Evolutionary conservation across 768 basidiomycete species (phyloP).

Genomic region (Strobilomyces confusus): DNA sequence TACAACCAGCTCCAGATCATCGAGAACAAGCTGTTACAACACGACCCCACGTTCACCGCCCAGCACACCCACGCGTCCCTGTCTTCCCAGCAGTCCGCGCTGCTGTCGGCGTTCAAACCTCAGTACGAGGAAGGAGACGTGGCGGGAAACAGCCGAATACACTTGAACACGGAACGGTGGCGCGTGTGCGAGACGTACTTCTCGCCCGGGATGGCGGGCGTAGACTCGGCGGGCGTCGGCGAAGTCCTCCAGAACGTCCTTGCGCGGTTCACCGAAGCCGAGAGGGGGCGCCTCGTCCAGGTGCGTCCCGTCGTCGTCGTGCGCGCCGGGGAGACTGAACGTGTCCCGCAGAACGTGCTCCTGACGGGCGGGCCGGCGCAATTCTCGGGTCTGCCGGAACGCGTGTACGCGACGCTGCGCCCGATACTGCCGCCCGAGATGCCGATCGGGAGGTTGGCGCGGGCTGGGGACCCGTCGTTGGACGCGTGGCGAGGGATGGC

Average conservation of each 20-base stretch:
- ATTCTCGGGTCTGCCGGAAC: slow-evolving; percentile 62
- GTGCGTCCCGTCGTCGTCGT: slow-evolving; percentile 38
- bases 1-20: slow-evolving; percentile 62
- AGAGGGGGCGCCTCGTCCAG: slow-evolving; percentile 71
- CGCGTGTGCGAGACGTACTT: slow-evolving; percentile 92
- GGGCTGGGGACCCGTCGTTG: slow-evolving; percentile 59
- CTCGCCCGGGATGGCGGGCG: slow-evolving; percentile 88
- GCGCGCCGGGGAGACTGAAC: neutral
- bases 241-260: slow-evolving; percentile 88
- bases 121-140: slow-evolving; percentile 72
- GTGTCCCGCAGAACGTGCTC: slow-evolving; percentile 68
- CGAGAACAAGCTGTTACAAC: slow-evolving; percentile 73
- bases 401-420: slow-evolving; percentile 70
- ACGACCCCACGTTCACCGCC: slow-evolving; percentile 82
- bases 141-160: slow-evolving; percentile 70
- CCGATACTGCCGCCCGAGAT: slow-evolving; percentile 85
- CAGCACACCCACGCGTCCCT: slow-evolving; percentile 81
- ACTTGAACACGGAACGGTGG: slow-evolving; percentile 87
- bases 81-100: slow-evolving; percentile 71
- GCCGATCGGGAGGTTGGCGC: slow-evolving; percentile 51
- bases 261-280: slow-evolving; percentile 59
- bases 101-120: slow-evolving; percentile 83
- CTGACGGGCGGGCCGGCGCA: slow-evolving; percentile 81
- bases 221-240: slow-evolving; percentile 92
- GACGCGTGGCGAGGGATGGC: slow-evolving; percentile 97